Percentiles rank a stretch among this genome's conserved stretches.
phyloP scores from a whole-genome alignment of 306 rosid species.

The Begonia peltatifolia region DNA sequence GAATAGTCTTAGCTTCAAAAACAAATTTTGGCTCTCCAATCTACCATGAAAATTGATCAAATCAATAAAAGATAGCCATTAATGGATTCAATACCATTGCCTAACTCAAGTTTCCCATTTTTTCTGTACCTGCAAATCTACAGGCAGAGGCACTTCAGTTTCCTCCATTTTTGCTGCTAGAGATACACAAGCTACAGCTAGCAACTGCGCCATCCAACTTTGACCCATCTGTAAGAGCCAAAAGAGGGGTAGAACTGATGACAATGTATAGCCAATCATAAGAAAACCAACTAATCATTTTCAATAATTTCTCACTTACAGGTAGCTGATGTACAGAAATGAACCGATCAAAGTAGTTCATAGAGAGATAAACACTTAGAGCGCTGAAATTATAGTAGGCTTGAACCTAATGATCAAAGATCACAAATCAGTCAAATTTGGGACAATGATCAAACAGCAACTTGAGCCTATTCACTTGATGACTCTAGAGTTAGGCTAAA shows the following conservation, averaged over 20 bases:
- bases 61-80: background rate
- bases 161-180: conserved; percentile 70
- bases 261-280: conserved; percentile 6
- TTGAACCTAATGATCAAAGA: conserved; percentile 47
- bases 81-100: conserved; percentile 1
- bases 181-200: conserved; percentile 60
- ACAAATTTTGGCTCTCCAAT: conserved; percentile 41
- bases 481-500: no score
- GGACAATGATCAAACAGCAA: background rate
- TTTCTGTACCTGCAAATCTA: conserved; percentile 43
- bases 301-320: conserved; percentile 27
- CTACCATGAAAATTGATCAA: conserved; percentile 14
- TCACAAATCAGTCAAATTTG: conserved; percentile 15
- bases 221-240: conserved; percentile 21
- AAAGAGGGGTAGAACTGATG: conserved; percentile 2
- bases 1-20: conserved; percentile 38
- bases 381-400: conserved; percentile 42
- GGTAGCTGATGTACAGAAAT: conserved; percentile 37
- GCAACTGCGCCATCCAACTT: conserved; percentile 41
- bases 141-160: conserved; percentile 22
- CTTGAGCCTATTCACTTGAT: no score
- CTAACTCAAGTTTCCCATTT: no score
- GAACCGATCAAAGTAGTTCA: conserved; percentile 77
- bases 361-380: conserved; percentile 32
- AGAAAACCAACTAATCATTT: background rate